Evolutionary conservation across 2,329 filamentous ascomycete genomes (phyloP).

Genomic region (Blumeria graminis): DNA sequence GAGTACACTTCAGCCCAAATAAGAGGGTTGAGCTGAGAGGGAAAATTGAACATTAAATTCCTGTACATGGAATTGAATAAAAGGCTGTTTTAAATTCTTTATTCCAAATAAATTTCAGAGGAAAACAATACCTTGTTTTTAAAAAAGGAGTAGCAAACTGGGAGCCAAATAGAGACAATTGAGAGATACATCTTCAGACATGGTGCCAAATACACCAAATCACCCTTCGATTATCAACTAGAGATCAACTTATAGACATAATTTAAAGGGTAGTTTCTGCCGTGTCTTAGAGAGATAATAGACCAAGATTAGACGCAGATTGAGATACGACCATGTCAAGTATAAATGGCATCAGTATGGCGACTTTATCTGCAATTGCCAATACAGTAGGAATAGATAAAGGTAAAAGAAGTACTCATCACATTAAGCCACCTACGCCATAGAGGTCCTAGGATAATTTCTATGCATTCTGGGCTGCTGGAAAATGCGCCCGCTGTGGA

Average conservation of each 20-base stretch:
- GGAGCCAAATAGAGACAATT: neutral
- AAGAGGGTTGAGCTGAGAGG: neutral
- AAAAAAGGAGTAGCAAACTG: neutral
- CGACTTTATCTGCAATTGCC: neutral
- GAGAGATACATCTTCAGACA: neutral
- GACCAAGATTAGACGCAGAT: neutral
- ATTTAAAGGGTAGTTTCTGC: neutral
- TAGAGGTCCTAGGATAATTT: too few species aligned
- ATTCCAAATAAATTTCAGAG: neutral
- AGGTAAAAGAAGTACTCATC: neutral
- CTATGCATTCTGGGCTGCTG: too few species aligned
- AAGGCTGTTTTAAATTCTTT: neutral
- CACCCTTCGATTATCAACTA: neutral
- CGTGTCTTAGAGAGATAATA: neutral
- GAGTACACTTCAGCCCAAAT: neutral
- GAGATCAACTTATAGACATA: neutral
- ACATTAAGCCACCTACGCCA: too few species aligned
- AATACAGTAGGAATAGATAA: neutral
- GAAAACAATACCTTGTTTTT: neutral
- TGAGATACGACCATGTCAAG: neutral
- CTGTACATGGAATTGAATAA: neutral
- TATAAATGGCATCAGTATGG: neutral
- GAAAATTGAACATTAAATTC: neutral
- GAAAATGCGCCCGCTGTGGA: too few species aligned
- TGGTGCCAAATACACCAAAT: neutral